Conservation (phyloP, 2,329 filamentous ascomycete species). For the Fusarium sp. region DNA sequence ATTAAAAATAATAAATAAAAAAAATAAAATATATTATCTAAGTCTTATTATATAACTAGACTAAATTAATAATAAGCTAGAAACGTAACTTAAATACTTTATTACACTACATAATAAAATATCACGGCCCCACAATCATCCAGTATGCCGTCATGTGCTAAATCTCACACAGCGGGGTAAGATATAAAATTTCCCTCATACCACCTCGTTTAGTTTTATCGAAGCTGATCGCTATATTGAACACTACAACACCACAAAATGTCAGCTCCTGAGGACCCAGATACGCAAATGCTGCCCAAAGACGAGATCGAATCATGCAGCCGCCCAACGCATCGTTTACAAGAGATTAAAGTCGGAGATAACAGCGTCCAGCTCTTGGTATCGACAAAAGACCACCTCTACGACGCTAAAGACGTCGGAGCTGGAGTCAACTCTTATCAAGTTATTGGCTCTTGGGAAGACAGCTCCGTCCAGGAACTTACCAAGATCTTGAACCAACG, state of each 20-base stretch:
- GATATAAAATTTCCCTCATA: neutral
- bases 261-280: neutral
- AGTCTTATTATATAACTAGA: no score
- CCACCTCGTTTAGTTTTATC: neutral
- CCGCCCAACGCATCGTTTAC: constrained; percentile 1
- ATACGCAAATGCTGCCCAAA: neutral
- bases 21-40: no score
- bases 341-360: constrained; percentile 23
- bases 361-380: constrained; percentile 29
- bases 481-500: constrained; percentile 7
- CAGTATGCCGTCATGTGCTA: neutral
- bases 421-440: constrained; percentile 26
- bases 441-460: constrained; percentile 29
- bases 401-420: constrained; percentile 22
- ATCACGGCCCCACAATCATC: neutral
- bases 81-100: no score
- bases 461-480: constrained; percentile 6
- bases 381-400: constrained; percentile 36
- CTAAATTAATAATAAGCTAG: no score
- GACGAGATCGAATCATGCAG: neutral
- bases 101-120: no score
- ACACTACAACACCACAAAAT: neutral
- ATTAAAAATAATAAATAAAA: no score
- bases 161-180: neutral
- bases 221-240: neutral